A percentile compares a stretch with the other conserved stretches of the same genome.
These are phyloP conservation scores for Xylaria sp. DNA, from an alignment of 2,329 filamentous ascomycete genomes.

Conservation along the genomic window DNA sequence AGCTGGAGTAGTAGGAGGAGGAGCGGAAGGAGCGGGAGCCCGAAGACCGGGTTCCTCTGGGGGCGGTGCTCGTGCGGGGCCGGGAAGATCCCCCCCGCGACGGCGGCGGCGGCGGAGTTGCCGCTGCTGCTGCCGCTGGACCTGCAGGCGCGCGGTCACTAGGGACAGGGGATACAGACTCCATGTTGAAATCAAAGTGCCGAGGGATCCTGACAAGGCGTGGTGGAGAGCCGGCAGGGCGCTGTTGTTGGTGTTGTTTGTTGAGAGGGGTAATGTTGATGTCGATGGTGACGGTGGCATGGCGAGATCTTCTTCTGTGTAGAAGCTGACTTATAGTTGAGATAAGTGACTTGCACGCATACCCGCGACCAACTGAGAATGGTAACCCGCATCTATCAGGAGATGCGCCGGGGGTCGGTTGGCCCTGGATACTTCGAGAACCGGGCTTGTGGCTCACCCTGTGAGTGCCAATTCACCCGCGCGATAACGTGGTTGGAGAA, in stretches of 20 bases:
- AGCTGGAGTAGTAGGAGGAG: constrained; percentile 27
- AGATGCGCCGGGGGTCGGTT: constrained; percentile 6
- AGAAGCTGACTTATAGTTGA: constrained; percentile 26
- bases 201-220: constrained; percentile 81
- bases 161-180: constrained; percentile 84
- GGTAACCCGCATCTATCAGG: not conserved
- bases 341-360: not conserved
- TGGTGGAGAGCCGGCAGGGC: constrained; percentile 81
- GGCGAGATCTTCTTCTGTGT: constrained; percentile 12
- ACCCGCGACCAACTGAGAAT: not conserved
- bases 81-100: not conserved
- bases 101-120: constrained; percentile 51
- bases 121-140: constrained; percentile 67
- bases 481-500: constrained; percentile 30
- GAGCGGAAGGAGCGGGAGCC: constrained; percentile 27
- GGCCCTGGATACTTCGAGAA: constrained; percentile 4
- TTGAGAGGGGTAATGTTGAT: constrained; percentile 25
- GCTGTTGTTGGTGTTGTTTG: constrained; percentile 39
- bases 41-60: constrained; percentile 9
- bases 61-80: not conserved
- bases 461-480: constrained; percentile 14
- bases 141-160: constrained; percentile 83
- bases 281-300: constrained; percentile 39
- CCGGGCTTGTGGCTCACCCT: constrained; percentile 3
- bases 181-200: constrained; percentile 82